Evolutionary conservation across 495 filamentous ascomycete species (phyloP).

Genomic region (Daldinia caldariorum): DNA sequence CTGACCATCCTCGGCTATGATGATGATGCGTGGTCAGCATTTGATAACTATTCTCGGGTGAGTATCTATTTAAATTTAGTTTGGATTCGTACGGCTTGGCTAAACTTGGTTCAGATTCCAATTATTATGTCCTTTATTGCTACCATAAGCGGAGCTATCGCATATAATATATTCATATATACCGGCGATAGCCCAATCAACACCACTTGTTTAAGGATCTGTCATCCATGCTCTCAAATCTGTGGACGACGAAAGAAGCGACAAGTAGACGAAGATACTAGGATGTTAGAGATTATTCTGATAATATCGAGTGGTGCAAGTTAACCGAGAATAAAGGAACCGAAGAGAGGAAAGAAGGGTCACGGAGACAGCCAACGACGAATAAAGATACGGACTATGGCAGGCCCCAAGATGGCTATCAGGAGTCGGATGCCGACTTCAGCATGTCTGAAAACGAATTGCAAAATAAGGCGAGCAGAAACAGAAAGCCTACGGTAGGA

Average conservation of each 20-base stretch:
- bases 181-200: conserved; percentile 4
- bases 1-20: conserved; percentile 4
- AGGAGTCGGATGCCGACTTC: neutral
- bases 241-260: neutral
- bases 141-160: conserved; percentile 1
- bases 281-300: too few species aligned
- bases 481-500: neutral
- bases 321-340: neutral
- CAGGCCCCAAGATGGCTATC: neutral
- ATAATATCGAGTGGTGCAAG: neutral
- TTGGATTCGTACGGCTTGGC: too few species aligned
- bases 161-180: conserved; percentile 5
- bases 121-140: conserved; percentile 3
- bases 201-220: neutral
- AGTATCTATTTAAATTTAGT: neutral
- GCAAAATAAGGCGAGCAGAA: neutral
- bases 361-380: neutral
- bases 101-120: neutral
- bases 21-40: conserved; percentile 1
- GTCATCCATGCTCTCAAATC: neutral
- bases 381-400: conserved; percentile 5
- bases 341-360: neutral
- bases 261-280: neutral
- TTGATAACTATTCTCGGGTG: neutral
- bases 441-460: neutral